A percentile compares a stretch with the other conserved stretches of the same genome.
Evolutionary conservation across 164 flowering plant species (phyloP).

Genomic region (Chloranthus sessilifolius): DNA sequence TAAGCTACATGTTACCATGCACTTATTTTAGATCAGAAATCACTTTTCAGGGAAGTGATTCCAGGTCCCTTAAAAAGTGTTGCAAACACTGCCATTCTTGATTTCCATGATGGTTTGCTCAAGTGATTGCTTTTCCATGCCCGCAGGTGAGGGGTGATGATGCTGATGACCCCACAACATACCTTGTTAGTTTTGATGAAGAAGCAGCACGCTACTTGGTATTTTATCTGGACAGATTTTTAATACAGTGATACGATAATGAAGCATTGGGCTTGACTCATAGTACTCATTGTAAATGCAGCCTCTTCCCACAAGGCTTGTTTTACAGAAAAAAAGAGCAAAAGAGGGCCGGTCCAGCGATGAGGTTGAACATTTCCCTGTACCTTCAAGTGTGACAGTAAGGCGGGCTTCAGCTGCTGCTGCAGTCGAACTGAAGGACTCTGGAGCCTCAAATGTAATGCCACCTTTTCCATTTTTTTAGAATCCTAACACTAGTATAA

Average conservation of each 20-base stretch:
- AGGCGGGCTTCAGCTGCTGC: constrained; percentile 53
- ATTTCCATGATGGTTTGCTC: not conserved
- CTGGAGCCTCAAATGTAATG: constrained; percentile 23
- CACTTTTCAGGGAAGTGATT: too few relatives aligned
- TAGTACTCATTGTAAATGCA: constrained; percentile 28
- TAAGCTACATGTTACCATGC: too few relatives aligned
- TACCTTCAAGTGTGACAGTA: constrained; percentile 70
- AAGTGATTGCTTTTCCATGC: not conserved
- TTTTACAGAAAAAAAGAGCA: constrained; percentile 71
- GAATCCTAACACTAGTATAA: not conserved
- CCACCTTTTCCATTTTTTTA: not conserved
- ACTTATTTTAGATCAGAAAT: too few relatives aligned
- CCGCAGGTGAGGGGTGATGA: constrained; percentile 84
- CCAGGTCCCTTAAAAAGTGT: too few relatives aligned
- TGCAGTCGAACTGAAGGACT: constrained; percentile 47
- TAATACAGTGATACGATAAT: not conserved
- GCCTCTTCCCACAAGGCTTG: constrained; percentile 92
- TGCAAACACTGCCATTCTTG: not conserved
- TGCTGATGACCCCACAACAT: constrained; percentile 76
- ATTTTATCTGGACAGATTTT: constrained; percentile 9
- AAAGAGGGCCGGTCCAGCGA: constrained; percentile 72
- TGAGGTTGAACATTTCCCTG: constrained; percentile 90
- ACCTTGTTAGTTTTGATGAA: constrained; percentile 71
- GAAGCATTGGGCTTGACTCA: not conserved
- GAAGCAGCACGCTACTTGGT: constrained; percentile 86